Percentiles rank a stretch among this genome's conserved stretches.
These are phyloP conservation scores for Lasiosphaeria hispida DNA, from an alignment of 495 filamentous ascomycete genomes.

Conservation along the genomic window DNA sequence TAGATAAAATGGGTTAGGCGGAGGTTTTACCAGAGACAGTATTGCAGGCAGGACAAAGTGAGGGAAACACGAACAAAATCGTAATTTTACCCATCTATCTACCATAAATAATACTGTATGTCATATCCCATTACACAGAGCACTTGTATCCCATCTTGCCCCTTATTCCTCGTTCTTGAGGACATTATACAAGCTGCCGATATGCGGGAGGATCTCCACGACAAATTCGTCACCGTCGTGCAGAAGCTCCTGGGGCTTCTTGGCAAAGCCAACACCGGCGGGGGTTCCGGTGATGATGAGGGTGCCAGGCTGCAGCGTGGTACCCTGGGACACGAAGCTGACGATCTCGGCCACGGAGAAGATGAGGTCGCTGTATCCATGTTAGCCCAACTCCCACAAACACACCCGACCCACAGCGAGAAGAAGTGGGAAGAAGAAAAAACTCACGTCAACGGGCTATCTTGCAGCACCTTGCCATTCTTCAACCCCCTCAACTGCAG, in stretches of 20 bases:
- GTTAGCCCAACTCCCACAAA: background rate
- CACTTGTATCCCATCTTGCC: background rate
- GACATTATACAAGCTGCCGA: constrained; percentile 44
- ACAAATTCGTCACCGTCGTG: constrained; percentile 48
- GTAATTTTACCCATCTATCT: too few species aligned
- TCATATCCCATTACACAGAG: background rate
- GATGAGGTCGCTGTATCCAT: constrained; percentile 39
- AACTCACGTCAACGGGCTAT: constrained; percentile 50
- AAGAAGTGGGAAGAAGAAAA: background rate
- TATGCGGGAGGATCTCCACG: constrained; percentile 46
- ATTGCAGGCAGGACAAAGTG: too few species aligned
- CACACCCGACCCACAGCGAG: background rate
- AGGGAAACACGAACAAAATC: too few species aligned
- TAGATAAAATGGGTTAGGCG: too few species aligned
- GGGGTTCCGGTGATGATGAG: constrained; percentile 52
- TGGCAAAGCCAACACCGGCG: constrained; percentile 42
- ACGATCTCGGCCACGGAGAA: constrained; percentile 46
- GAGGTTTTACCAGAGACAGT: too few species aligned
- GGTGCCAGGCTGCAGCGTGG: constrained; percentile 44
- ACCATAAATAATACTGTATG: too few species aligned
- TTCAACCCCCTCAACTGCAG: constrained; percentile 42
- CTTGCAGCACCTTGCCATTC: constrained; percentile 49
- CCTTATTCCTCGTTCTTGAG: constrained; percentile 43
- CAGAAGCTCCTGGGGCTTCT: constrained; percentile 41
- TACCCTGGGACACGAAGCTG: constrained; percentile 48